Conservation (phyloP, 2,329 filamentous ascomycete genomes). For the Exophiala viscosa region DNA sequence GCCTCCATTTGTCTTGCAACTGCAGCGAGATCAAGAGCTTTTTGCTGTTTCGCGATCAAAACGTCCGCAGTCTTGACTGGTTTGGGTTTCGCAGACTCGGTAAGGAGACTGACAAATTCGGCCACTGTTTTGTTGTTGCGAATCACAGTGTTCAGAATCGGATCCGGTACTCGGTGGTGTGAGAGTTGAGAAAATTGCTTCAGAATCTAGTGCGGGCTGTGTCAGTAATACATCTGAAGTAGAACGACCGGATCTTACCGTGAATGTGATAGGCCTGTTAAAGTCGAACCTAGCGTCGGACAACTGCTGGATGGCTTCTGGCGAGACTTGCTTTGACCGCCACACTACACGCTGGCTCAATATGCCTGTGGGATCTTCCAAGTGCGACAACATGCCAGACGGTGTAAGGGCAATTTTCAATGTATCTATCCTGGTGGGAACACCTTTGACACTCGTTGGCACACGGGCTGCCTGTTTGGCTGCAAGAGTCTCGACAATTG, state of each 20-base stretch:
- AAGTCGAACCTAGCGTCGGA: conserved; percentile 55
- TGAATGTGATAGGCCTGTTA: conserved; percentile 57
- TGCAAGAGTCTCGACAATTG: conserved; percentile 13
- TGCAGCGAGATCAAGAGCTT: conserved; percentile 7
- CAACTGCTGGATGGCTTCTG: conserved; percentile 29
- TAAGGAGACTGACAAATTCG: conserved; percentile 34
- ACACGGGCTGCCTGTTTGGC: background rate
- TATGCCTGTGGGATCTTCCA: conserved; percentile 7
- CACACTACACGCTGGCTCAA: background rate
- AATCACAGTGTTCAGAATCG: conserved; percentile 55
- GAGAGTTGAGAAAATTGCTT: conserved; percentile 80
- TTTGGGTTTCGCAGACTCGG: conserved; percentile 50
- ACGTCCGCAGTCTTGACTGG: conserved; percentile 40
- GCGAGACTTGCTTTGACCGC: background rate
- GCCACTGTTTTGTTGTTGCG: conserved; percentile 55
- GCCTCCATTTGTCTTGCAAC: background rate
- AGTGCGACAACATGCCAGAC: conserved; percentile 9
- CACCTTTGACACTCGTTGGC: background rate
- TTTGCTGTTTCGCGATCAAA: conserved; percentile 14
- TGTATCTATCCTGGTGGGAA: conserved; percentile 1
- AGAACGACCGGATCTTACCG: conserved; percentile 52
- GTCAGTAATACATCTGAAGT: conserved; percentile 12
- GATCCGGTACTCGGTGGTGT: conserved; percentile 71
- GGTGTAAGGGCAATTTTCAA: conserved; percentile 8
- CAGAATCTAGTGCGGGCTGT: conserved; percentile 56